phyloP scores from a whole-genome alignment of 1,284 basidiomycete genomes.

The Athelia sp. region DNA sequence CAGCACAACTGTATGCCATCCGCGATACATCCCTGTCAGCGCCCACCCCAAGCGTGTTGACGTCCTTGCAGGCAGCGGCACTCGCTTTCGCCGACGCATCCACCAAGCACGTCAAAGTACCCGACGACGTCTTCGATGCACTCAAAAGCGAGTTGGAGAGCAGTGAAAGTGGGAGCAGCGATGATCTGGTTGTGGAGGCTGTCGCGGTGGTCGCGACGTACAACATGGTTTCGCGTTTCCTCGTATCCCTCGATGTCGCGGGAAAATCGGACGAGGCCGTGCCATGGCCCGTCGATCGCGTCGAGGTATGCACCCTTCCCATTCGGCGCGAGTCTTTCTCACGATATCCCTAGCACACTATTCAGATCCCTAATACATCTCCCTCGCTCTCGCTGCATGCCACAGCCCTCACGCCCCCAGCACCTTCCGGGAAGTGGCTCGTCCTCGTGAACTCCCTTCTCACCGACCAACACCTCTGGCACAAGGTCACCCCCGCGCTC shows the following conservation, averaged over 20 bases:
- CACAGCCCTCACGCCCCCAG: not conserved
- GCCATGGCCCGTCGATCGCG: not conserved
- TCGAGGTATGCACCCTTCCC: not conserved
- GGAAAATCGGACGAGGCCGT: not conserved
- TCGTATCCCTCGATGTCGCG: slow-evolving; percentile 44
- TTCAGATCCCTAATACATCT: not conserved
- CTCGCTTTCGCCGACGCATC: slow-evolving; percentile 44
- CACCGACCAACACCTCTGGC: not conserved
- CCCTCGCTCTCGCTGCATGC: no score
- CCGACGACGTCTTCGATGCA: slow-evolving; percentile 24
- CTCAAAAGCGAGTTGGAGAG: slow-evolving; percentile 23
- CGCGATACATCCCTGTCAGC: slow-evolving; percentile 36
- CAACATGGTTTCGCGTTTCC: slow-evolving; percentile 56
- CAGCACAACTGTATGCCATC: slow-evolving; percentile 39
- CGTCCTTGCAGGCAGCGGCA: slow-evolving; percentile 36
- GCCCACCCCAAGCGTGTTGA: slow-evolving; percentile 27
- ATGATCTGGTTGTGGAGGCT: slow-evolving; percentile 39
- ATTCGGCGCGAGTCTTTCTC: no score
- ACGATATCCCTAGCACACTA: not conserved
- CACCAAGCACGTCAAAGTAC: slow-evolving; percentile 36
- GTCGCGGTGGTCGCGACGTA: slow-evolving; percentile 43
- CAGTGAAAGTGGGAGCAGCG: slow-evolving; percentile 16
- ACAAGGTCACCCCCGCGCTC: not conserved
- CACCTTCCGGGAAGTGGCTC: not conserved
- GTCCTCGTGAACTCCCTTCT: not conserved